Conservation (phyloP, 352 stramenopile species). For the Pythium rhizo-oryzae region DNA sequence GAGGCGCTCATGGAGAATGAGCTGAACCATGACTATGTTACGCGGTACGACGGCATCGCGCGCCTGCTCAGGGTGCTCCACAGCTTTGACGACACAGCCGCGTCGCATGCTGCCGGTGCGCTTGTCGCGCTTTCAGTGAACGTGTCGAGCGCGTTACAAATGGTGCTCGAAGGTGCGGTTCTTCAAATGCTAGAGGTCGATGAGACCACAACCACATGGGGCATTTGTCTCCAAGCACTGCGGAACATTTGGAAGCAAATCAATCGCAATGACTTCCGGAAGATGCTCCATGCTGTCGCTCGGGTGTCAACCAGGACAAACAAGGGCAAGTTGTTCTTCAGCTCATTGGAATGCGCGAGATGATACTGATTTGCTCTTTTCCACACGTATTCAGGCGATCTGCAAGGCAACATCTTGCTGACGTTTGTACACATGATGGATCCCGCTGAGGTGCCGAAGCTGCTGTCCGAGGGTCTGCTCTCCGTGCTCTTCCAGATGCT, state of each 20-base stretch:
- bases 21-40: conserved; percentile 86
- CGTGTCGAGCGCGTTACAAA: conserved; percentile 80
- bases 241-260: conserved; percentile 92
- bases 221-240: conserved; percentile 77
- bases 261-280: conserved; percentile 79
- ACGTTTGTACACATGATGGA: conserved; percentile 93
- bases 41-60: conserved; percentile 69
- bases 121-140: conserved; percentile 80
- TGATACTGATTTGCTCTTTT: background rate
- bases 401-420: conserved; percentile 85
- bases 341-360: background rate
- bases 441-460: conserved; percentile 58
- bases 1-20: conserved; percentile 87
- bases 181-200: conserved; percentile 89
- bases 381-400: conserved; percentile 42
- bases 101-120: conserved; percentile 71
- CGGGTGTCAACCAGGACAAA: conserved; percentile 78
- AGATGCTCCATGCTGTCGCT: conserved; percentile 84
- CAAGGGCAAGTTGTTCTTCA: conserved; percentile 46
- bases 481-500: conserved; percentile 84
- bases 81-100: conserved; percentile 61
- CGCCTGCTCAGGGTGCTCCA: conserved; percentile 76
- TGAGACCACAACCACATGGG: conserved; percentile 74
- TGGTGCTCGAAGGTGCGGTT: conserved; percentile 88
- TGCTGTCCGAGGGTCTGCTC: conserved; percentile 80